phyloP scores from a whole-genome alignment of 2,329 filamentous ascomycete species.

The Paraphoma sp. region DNA sequence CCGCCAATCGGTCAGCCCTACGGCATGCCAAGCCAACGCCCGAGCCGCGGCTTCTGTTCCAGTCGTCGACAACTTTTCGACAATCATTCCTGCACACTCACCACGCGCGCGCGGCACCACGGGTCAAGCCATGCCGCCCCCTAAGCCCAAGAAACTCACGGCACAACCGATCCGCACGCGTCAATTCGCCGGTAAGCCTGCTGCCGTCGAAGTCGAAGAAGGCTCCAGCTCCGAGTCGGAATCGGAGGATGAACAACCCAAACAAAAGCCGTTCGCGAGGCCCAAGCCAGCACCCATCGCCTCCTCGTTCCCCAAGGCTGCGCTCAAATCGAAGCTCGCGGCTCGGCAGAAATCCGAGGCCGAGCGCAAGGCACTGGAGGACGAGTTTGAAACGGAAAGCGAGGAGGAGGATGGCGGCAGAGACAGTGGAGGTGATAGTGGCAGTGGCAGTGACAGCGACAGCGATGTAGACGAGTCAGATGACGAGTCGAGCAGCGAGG shows the following conservation, averaged over 20 bases:
- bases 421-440: conserved; percentile 12
- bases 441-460: conserved; percentile 22
- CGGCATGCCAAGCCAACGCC: background rate
- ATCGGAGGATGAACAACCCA: conserved; percentile 60
- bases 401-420: conserved; percentile 34
- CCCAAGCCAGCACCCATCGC: conserved; percentile 49
- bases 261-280: conserved; percentile 40
- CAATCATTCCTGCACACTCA: background rate
- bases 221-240: conserved; percentile 54
- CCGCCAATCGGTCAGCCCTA: background rate
- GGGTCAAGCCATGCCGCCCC: conserved; percentile 59
- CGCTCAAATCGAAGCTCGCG: conserved; percentile 52
- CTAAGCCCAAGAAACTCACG: conserved; percentile 77
- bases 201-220: conserved; percentile 51
- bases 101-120: background rate
- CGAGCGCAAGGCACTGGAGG: conserved; percentile 50
- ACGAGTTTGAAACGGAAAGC: conserved; percentile 67
- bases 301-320: conserved; percentile 55
- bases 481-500: conserved; percentile 64
- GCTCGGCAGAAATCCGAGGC: conserved; percentile 43
- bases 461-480: conserved; percentile 46
- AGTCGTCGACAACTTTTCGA: background rate
- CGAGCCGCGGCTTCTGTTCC: background rate
- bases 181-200: conserved; percentile 84
- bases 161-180: conserved; percentile 83